phyloP scores from a whole-genome alignment of 441 rosid genomes.

The Eutrema salsugineum region DNA sequence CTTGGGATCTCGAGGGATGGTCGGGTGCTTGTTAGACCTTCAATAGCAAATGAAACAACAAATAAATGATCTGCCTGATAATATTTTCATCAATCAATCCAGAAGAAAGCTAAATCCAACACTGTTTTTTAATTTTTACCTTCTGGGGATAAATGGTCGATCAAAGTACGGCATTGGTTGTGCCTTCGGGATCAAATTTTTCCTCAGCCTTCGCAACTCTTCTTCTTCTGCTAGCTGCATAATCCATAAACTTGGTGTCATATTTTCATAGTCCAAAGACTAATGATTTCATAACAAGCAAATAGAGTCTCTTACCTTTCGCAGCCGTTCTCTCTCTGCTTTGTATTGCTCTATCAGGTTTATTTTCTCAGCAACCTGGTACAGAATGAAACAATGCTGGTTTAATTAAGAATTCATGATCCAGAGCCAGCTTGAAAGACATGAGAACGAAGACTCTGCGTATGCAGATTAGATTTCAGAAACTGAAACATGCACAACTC shows the following conservation, averaged over 20 bases:
- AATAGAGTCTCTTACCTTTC: slow-evolving; percentile 40
- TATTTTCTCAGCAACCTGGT: slow-evolving; percentile 79
- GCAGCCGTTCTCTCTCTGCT: slow-evolving; percentile 76
- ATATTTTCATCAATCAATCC: neutral
- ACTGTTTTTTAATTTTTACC: slow-evolving; percentile 43
- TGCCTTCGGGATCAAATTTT: slow-evolving; percentile 89
- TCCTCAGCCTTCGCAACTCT: slow-evolving; percentile 72
- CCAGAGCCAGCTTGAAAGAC: neutral
- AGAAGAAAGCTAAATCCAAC: neutral
- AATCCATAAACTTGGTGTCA: neutral
- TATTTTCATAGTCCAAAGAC: neutral
- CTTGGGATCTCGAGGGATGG: slow-evolving; percentile 79
- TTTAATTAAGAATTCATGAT: neutral
- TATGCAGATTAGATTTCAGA: neutral
- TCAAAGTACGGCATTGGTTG: slow-evolving; percentile 99
- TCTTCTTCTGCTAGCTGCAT: slow-evolving; percentile 78
- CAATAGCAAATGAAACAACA: neutral
- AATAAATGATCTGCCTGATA: neutral
- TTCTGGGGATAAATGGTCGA: slow-evolving; percentile 87
- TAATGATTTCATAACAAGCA: neutral
- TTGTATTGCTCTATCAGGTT: slow-evolving; percentile 67
- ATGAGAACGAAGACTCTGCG: neutral
- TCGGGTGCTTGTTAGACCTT: slow-evolving; percentile 77
- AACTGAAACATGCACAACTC: neutral
- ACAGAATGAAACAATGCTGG: neutral